These are phyloP conservation scores for Aureobasidium vineae DNA, from an alignment of 2,329 filamentous ascomycete genomes.

Conservation along the genomic window DNA sequence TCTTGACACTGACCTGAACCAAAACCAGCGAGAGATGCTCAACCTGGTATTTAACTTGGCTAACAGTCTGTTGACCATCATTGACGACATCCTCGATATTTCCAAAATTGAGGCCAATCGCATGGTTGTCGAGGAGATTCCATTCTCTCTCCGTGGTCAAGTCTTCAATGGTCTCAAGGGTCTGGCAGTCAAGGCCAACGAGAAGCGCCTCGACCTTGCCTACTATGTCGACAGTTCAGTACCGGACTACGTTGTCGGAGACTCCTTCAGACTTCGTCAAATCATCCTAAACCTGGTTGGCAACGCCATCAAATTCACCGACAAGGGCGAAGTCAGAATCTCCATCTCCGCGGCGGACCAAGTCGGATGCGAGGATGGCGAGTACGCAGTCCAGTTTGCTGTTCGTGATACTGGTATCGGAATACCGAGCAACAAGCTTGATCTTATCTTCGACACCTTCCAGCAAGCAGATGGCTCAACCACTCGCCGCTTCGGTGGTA, in stretches of 20 bases:
- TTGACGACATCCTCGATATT: slow-evolving; percentile 73
- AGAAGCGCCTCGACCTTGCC: slow-evolving; percentile 88
- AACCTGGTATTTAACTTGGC: slow-evolving; percentile 97
- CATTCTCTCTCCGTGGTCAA: slow-evolving; percentile 88
- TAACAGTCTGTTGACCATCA: slow-evolving; percentile 94
- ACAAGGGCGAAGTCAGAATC: slow-evolving; percentile 92
- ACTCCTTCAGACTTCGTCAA: slow-evolving; percentile 93
- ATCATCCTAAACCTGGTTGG: slow-evolving; percentile 97
- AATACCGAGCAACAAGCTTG: slow-evolving; percentile 91
- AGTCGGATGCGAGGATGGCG: slow-evolving; percentile 64
- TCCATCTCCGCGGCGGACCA: slow-evolving; percentile 75
- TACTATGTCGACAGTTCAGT: slow-evolving; percentile 93
- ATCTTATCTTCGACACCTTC: slow-evolving; percentile 98
- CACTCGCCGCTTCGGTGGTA: slow-evolving; percentile 92
- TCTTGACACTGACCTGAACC: slow-evolving; percentile 86
- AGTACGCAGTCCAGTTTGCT: slow-evolving; percentile 93
- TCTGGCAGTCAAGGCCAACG: slow-evolving; percentile 93
- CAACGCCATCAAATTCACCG: slow-evolving; percentile 98
- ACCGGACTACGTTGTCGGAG: slow-evolving; percentile 91
- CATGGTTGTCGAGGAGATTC: slow-evolving; percentile 98
- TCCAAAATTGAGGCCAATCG: slow-evolving; percentile 86
- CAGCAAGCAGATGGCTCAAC: slow-evolving; percentile 97
- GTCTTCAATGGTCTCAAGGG: slow-evolving; percentile 98
- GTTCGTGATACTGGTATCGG: slow-evolving; percentile 97
- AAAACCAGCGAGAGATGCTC: slow-evolving; percentile 96